These are phyloP conservation scores for Paraphoma sp. DNA, from an alignment of 2,329 filamentous ascomycete genomes.

Conservation along the genomic window DNA sequence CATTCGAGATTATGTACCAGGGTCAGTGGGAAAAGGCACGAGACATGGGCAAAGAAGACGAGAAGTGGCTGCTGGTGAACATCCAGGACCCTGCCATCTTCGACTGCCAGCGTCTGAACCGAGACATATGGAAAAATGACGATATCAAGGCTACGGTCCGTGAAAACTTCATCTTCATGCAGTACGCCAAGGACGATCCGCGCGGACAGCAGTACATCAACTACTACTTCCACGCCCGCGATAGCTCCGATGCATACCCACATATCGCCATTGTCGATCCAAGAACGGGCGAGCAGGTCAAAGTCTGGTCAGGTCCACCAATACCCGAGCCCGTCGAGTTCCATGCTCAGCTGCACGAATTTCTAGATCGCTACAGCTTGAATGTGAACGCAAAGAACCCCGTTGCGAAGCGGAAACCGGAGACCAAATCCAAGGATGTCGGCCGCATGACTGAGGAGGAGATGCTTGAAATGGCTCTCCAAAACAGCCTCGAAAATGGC, in stretches of 20 bases:
- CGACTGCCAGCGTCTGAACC: slow-evolving; percentile 90
- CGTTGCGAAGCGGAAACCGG: slow-evolving; percentile 78
- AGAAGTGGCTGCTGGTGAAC: slow-evolving; percentile 96
- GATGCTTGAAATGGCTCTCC: slow-evolving; percentile 92
- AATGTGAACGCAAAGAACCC: slow-evolving; percentile 90
- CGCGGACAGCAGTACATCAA: slow-evolving; percentile 81
- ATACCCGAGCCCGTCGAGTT: slow-evolving; percentile 81
- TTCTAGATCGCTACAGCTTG: slow-evolving; percentile 95
- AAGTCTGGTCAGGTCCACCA: slow-evolving; percentile 88
- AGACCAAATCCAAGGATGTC: slow-evolving; percentile 75
- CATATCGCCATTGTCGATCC: slow-evolving; percentile 97
- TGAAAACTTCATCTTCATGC: slow-evolving; percentile 95
- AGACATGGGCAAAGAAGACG: slow-evolving; percentile 81
- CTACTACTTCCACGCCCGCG: slow-evolving; percentile 84
- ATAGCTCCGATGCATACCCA: slow-evolving; percentile 88
- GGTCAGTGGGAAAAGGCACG: slow-evolving; percentile 84
- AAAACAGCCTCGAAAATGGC: slow-evolving; percentile 78
- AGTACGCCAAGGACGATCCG: slow-evolving; percentile 87
- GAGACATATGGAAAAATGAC: slow-evolving; percentile 93
- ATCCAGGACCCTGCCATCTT: slow-evolving; percentile 94
- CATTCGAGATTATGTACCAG: slow-evolving; percentile 85
- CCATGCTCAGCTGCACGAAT: slow-evolving; percentile 89
- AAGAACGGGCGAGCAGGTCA: slow-evolving; percentile 94
- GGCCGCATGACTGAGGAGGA: slow-evolving; percentile 95
- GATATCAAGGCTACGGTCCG: slow-evolving; percentile 79